These are phyloP conservation scores for Trichoderma sp. DNA, from an alignment of 2,329 filamentous ascomycete genomes.

Conservation along the genomic window DNA sequence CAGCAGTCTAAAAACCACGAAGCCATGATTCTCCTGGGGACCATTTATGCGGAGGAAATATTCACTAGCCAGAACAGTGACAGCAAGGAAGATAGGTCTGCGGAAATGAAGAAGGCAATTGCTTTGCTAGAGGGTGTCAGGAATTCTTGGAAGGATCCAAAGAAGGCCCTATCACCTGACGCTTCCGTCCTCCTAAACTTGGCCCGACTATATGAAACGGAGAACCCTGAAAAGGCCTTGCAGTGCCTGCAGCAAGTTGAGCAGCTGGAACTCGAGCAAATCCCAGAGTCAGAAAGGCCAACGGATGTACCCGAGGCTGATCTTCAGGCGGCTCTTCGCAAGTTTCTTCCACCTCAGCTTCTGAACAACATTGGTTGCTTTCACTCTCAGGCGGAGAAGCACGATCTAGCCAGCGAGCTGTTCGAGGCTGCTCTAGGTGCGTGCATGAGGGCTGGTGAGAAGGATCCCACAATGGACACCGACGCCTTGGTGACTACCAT, in stretches of 20 bases:
- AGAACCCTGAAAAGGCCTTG: constrained; percentile 84
- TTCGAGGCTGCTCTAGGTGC: constrained; percentile 91
- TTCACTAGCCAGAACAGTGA: constrained; percentile 72
- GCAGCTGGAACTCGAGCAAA: constrained; percentile 78
- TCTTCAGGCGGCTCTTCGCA: constrained; percentile 62
- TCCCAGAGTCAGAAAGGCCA: constrained; percentile 67
- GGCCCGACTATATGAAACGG: constrained; percentile 82
- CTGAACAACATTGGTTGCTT: constrained; percentile 98
- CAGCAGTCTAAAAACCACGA: constrained; percentile 81
- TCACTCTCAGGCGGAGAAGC: constrained; percentile 83
- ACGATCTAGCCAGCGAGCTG: constrained; percentile 74
- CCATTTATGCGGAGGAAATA: constrained; percentile 90
- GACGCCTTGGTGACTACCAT: constrained; percentile 94
- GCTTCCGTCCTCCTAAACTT: constrained; percentile 87
- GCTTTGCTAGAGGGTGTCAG: constrained; percentile 80
- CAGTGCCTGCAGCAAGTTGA: constrained; percentile 92
- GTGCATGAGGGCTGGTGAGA: constrained; percentile 77
- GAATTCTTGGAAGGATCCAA: constrained; percentile 86
- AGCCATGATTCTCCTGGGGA: constrained; percentile 87
- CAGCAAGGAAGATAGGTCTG: constrained; percentile 80
- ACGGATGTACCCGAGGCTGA: constrained; percentile 56
- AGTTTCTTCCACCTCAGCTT: constrained; percentile 81
- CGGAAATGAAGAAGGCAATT: constrained; percentile 83
- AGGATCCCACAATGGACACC: constrained; percentile 73
- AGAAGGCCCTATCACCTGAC: constrained; percentile 78